Conservation (phyloP, 257 asterid genomes). For the Solanum acaule region DNA sequence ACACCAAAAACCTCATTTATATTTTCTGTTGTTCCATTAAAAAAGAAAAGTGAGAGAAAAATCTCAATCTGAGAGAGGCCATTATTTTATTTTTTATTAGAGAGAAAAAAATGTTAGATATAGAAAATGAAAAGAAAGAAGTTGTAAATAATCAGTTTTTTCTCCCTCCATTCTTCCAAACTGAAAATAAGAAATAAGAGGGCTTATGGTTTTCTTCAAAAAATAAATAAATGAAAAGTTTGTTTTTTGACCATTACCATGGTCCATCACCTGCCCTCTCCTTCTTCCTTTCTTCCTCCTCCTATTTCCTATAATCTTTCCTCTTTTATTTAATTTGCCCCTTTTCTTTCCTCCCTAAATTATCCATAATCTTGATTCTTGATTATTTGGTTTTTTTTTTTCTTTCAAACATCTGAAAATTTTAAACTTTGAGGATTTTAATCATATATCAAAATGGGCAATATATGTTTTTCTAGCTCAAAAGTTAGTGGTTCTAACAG, state of each 20-base stretch:
- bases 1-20: background rate
- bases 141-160: background rate
- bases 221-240: background rate
- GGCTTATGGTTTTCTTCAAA: background rate
- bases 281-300: conserved; percentile 77
- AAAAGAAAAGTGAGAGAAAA: background rate
- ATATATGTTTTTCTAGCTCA: conserved; percentile 54
- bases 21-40: background rate
- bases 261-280: conserved; percentile 27
- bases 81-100: background rate
- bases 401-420: background rate
- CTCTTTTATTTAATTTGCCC: conserved; percentile 14
- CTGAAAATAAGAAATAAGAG: background rate
- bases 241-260: conserved; percentile 13
- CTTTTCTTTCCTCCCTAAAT: background rate
- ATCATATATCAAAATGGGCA: conserved; percentile 43
- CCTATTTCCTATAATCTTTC: conserved; percentile 42
- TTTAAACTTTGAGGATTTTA: background rate
- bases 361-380: background rate
- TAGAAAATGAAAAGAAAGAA: background rate
- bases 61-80: too few relatives aligned
- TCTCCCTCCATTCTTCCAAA: background rate
- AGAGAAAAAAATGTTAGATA: background rate
- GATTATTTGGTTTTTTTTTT: background rate
- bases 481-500: conserved; percentile 62